Percentiles rank a stretch among this genome's conserved stretches.
These are phyloP conservation scores for Zarea fungicola DNA, from an alignment of 2,329 filamentous ascomycete species.

Conservation along the genomic window DNA sequence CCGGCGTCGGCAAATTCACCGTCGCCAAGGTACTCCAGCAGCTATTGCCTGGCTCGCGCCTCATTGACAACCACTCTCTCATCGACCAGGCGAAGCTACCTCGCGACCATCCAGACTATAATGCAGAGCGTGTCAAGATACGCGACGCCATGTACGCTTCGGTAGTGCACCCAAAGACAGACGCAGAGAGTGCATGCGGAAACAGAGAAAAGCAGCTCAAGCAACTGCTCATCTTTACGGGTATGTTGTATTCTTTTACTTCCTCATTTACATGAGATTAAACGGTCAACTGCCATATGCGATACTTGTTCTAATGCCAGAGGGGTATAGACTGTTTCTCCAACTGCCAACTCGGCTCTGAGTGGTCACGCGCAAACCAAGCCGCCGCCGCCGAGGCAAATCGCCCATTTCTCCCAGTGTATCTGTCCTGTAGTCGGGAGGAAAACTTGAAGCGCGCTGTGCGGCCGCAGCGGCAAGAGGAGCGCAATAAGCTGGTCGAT, in stretches of 20 bases:
- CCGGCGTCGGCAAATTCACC: slow-evolving; percentile 27
- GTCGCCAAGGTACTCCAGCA: slow-evolving; percentile 24
- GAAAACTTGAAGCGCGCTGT: slow-evolving; percentile 22
- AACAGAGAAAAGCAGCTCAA: slow-evolving; percentile 13
- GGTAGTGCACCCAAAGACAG: slow-evolving; percentile 11
- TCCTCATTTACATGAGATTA: too few relatives aligned
- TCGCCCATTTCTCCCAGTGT: slow-evolving; percentile 24
- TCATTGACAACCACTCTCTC: slow-evolving; percentile 28
- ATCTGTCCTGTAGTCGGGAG: slow-evolving; percentile 22
- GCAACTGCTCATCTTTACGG: slow-evolving; percentile 21
- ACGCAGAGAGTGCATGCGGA: slow-evolving; percentile 10
- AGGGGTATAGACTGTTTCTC: slow-evolving; percentile 14
- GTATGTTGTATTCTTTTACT: slow-evolving; percentile 19
- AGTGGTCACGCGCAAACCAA: slow-evolving; percentile 18
- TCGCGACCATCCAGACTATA: slow-evolving; percentile 19
- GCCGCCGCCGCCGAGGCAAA: slow-evolving; percentile 18
- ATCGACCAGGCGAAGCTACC: slow-evolving; percentile 21
- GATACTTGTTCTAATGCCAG: too few relatives aligned
- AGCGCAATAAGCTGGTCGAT: slow-evolving; percentile 21
- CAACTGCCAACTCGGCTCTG: neutral
- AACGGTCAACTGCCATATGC: too few relatives aligned
- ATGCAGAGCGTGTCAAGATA: slow-evolving; percentile 16
- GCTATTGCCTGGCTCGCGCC: slow-evolving; percentile 20
- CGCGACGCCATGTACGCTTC: slow-evolving; percentile 11
- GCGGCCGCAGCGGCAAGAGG: slow-evolving; percentile 3